Percentiles rank a stretch among this genome's conserved stretches.
Evolutionary conservation across 441 rosid species (phyloP).

Genomic region (Gossypium schwendimanii): DNA sequence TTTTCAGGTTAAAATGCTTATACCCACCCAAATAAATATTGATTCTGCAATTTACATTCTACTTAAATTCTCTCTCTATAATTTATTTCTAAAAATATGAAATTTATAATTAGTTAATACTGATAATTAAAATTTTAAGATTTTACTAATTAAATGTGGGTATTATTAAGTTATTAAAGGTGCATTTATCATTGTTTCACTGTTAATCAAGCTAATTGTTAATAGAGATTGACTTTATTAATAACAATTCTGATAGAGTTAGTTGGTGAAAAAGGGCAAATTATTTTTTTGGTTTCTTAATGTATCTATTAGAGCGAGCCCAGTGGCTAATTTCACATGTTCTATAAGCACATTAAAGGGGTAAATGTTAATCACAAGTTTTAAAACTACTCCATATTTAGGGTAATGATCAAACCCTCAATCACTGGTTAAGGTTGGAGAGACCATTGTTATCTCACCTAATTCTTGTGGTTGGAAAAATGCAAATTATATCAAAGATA

Average conservation of each 20-base stretch:
- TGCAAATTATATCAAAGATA: background rate
- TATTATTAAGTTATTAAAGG: conserved; percentile 36
- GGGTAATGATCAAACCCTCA: no score
- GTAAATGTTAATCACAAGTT: no score
- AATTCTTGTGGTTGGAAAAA: no score
- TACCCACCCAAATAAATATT: conserved; percentile 38
- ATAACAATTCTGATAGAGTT: conserved; percentile 14
- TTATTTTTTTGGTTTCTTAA: no score
- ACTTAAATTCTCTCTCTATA: background rate
- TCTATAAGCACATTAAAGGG: no score
- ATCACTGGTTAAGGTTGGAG: no score
- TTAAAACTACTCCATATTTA: no score
- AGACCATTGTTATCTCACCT: no score
- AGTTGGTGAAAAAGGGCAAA: conserved; percentile 10
- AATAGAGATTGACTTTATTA: conserved; percentile 19
- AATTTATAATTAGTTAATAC: conserved; percentile 23
- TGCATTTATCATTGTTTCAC: conserved; percentile 20
- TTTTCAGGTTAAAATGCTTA: conserved; percentile 90
- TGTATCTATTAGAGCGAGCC: no score
- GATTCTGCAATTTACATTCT: no score
- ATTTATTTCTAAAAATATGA: background rate
- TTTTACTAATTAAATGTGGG: conserved; percentile 32
- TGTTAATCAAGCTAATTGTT: conserved; percentile 27
- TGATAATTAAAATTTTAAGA: conserved; percentile 8
- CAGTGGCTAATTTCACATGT: no score